Conservation (phyloP, 805 yeast species). For the Suhomyces vadensis region DNA sequence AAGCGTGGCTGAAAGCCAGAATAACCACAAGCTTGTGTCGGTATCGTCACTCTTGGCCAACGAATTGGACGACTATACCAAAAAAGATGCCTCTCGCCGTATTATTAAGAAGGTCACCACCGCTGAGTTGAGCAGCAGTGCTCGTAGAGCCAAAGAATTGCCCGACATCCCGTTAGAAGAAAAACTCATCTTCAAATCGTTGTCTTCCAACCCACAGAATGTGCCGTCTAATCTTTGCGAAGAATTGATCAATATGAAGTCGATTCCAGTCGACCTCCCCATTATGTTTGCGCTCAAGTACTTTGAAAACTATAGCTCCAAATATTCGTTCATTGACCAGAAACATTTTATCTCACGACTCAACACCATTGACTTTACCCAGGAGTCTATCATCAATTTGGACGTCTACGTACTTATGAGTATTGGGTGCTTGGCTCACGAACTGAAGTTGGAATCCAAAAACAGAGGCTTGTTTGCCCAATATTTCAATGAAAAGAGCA, state of each 20-base stretch:
- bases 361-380: conserved; percentile 28
- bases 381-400: conserved; percentile 38
- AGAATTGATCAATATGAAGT: conserved; percentile 38
- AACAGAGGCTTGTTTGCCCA: conserved; percentile 22
- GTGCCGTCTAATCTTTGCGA: conserved; percentile 19
- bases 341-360: conserved; percentile 22
- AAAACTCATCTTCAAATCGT: conserved; percentile 6
- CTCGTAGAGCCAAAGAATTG: conserved; percentile 9
- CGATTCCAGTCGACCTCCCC: conserved; percentile 32
- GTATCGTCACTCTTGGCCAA: conserved; percentile 24
- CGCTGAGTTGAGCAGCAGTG: conserved; percentile 9
- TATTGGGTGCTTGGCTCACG: conserved; percentile 40
- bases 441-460: conserved; percentile 21
- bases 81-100: conserved; percentile 4
- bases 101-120: conserved; percentile 9
- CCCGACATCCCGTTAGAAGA: conserved; percentile 6
- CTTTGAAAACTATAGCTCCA: conserved; percentile 38
- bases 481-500: conserved; percentile 32
- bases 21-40: conserved; percentile 20
- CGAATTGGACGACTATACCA: conserved; percentile 10
- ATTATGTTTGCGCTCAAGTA: conserved; percentile 32
- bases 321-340: conserved; percentile 37
- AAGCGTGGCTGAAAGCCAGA: conserved; percentile 1
- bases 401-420: conserved; percentile 41
- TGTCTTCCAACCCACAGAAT: neutral